Evolutionary conservation across 371 early-diverging fungal genomes (phyloP), one percentile per base, ranked within the genome.

Genomic region (Mucor sp.): DNA sequence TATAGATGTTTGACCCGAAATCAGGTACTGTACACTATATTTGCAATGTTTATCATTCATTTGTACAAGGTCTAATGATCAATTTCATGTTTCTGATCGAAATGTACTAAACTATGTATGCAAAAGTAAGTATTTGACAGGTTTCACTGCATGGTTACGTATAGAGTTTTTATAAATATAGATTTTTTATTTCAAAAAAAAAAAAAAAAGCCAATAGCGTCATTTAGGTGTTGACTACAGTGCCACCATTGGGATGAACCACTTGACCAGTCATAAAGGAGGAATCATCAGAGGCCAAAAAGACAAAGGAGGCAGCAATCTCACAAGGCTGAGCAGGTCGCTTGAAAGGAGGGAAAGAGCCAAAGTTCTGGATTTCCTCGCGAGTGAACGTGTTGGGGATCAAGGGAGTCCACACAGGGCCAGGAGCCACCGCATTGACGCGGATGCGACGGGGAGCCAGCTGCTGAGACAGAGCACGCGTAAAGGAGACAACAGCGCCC

Each of bases 191-290:
- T 48, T 1, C 0, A 23, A 50, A 21, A 25, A 19, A 50, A 50
- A 25, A 27, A 23, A 25, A 21, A 50, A 50, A 25, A 23, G 25
- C 8, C n/a, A 0, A 21, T 47, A 47, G 21, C 21, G 47, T 53
- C 27, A 33, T 55, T 71, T 74, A 82, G 28, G 80, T 69, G 60
- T 82, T 80, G 50, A 82, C 74, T 35, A 78, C 72, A 30, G 77
- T 80, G 62, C 83, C 81, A 75, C 81, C 83, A 56, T 83, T 83
- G 23, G 83, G 81, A 55, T 83, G 81, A 44, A 83, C 61, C 47
- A 85, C 85, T 70, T 87, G 87, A 41, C 91, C 91, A 27, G 89
- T 89, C 44, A 90, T 83, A 64, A 85, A 90, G 35, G 87, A 82
- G 27, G 88, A 79, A 59, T 85, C 82, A 39, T 86, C 86, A 28